Percentiles rank a stretch among this genome's conserved stretches.
Evolutionary conservation across 768 basidiomycete genomes (phyloP).

Genomic region (Leucocoprinus birnbaumii): DNA sequence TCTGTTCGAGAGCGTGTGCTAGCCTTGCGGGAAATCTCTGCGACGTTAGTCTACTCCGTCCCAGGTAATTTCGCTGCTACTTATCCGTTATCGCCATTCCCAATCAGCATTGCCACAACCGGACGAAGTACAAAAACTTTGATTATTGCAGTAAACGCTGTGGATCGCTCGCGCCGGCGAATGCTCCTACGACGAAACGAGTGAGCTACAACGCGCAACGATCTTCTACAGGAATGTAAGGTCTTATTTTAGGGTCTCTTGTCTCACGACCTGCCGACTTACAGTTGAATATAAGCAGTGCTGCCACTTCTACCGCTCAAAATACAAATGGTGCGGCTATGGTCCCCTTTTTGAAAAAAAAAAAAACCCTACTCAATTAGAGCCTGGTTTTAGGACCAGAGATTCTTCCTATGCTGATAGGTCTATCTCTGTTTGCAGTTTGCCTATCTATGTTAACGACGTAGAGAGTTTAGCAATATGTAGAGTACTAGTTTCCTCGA

Average conservation of each 20-base stretch:
- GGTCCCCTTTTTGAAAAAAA: constrained; percentile 20
- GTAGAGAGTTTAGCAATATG: too few species aligned
- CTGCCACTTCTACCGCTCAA: constrained; percentile 12
- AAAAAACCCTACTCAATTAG: constrained; percentile 30
- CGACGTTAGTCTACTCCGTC: constrained; percentile 32
- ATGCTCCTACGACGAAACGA: constrained; percentile 16
- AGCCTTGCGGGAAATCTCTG: constrained; percentile 42
- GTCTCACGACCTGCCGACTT: too few species aligned
- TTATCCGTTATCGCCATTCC: background rate
- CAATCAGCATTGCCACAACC: constrained; percentile 57
- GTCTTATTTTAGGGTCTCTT: too few species aligned
- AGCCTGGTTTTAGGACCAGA: constrained; percentile 28
- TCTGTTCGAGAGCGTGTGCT: constrained; percentile 54
- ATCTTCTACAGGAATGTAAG: too few species aligned
- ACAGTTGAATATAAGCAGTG: too few species aligned
- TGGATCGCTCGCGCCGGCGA: constrained; percentile 42
- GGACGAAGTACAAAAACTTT: constrained; percentile 56
- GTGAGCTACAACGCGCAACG: constrained; percentile 15
- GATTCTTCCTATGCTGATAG: constrained; percentile 39
- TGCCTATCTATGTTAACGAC: constrained; percentile 53
- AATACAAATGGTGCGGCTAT: constrained; percentile 24
- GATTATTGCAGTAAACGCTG: constrained; percentile 68
- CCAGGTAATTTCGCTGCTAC: background rate
- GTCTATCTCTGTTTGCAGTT: constrained; percentile 53
- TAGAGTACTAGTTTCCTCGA: too few species aligned